Evolutionary conservation across 768 basidiomycete species (phyloP).

Genomic region (Naematelia aurantialba): DNA sequence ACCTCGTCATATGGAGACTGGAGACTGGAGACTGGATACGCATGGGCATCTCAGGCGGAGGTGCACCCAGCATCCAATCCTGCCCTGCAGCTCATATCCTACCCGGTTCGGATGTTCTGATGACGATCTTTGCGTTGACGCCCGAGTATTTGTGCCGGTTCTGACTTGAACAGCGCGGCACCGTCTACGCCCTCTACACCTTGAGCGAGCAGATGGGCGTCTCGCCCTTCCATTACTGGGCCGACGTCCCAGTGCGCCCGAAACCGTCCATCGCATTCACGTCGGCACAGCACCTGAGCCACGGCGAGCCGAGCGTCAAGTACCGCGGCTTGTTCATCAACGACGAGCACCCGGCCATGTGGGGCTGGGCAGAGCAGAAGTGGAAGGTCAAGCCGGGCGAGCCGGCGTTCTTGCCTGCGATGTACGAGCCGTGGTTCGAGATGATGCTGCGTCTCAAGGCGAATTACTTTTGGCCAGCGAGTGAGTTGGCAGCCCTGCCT

Average conservation of each 20-base stretch:
- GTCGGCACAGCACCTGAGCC: constrained; percentile 53
- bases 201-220: constrained; percentile 67
- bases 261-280: constrained; percentile 52
- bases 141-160: no score
- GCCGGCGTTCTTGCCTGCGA: constrained; percentile 57
- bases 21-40: no score
- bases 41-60: no score
- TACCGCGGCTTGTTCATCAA: constrained; percentile 70
- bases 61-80: no score
- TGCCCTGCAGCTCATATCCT: no score
- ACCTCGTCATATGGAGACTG: not conserved
- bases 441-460: constrained; percentile 63
- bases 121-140: no score
- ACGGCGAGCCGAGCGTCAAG: constrained; percentile 65
- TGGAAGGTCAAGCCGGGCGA: constrained; percentile 63
- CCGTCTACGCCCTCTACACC: constrained; percentile 65
- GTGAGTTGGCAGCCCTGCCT: constrained; percentile 29
- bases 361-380: constrained; percentile 67
- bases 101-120: no score
- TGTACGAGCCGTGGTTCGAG: constrained; percentile 58
- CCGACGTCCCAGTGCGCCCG: constrained; percentile 63
- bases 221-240: constrained; percentile 59
- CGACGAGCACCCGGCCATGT: constrained; percentile 69
- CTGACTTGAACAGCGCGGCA: constrained; percentile 56
- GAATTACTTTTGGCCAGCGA: constrained; percentile 67